Base-by-base conservation (phyloP, 2,329 filamentous ascomycete genomes). In the Neopestalotiopsis sp. region DNA sequence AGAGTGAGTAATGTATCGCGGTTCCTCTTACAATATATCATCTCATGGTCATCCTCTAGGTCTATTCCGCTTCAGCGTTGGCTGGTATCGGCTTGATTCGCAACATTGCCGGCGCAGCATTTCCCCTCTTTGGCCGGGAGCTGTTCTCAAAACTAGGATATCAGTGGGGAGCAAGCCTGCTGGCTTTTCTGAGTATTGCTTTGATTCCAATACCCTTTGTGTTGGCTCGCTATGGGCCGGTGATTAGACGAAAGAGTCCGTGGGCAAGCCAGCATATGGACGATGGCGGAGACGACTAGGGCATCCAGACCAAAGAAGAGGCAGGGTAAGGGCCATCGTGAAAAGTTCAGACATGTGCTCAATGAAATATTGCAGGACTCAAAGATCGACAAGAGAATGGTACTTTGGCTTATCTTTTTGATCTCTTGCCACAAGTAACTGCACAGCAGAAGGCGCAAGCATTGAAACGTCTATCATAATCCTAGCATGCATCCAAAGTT, bases 71-170 rank as follows among this genome's bases (percentile, higher is more conserved):
- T 4, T 81, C 77, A 3, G 83, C 80, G 0, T 73, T 84, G 17
- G 83, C 83, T 3, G 82, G 80, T 2, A 80, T 82, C 17, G 78
- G 77, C 2, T 75, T 84, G 34, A 74, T 83, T 42, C 76, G 82
- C 1, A 81, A 80, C 61, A 69, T 79, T 1, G 78, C 78, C 4
- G 82, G 81, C 5, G 82, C 78, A 0, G 77, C 75, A 0, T 80
- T 84, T 57, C 81, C 81, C 0, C 71, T 82, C 13, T 82, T 81
- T 71, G 79, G 78, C 1, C 71, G 73, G 1, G 73, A 75, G 14
- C 78, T 83, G 70, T 81, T 78, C 58, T 58, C 75, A 4, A 74
- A 74, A 1, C 67, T 81, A 14, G 81, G 81, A 1, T 76, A 81
- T 49, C 76, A 77, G 32, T 81, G 80, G 77, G 80, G 79, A 3